Base-by-base conservation (phyloP, 116 monocot genomes). In the Trichopus zeylanicus region DNA sequence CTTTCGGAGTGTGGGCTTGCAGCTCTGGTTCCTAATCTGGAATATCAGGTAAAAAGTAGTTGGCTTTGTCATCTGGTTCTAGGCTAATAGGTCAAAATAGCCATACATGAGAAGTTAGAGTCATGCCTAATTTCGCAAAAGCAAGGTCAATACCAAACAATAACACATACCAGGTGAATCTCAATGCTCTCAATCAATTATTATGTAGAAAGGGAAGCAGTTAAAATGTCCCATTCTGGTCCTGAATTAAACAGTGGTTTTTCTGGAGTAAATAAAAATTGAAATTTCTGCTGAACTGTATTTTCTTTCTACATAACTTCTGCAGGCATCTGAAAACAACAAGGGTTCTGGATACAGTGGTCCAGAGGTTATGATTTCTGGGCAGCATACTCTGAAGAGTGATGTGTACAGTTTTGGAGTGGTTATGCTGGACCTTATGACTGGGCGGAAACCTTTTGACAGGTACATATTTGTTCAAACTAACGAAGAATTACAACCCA, bases 371-470 rank as follows among this genome's bases (percentile, higher is more conserved):
- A 61, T 78, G 24, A 81, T 95, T 81, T 68, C 77, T 7, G 95
- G 95, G 2, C 78, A 89, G 35, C 81, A 90, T 64, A 84, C 76
- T 52, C 30, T 87, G 60, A 95, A 90, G 65, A 95, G 95, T 32
- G 95, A 95, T 47, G 79, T 89, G 3, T 95, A 86, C 64, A 84
- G 81, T 60, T 95, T 95, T 77, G 89, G 95, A 32, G 83, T 87
- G 13, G 84, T 90, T 58, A 95, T 95, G 95, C 74, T 95, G 24
- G 95, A 95, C 57, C 81, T 95, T 26, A 61, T 95, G 56, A 89
- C 95, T 42, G 95, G 95, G 39, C 68, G 95, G 52, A 86, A 81
- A 35, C 84, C 95, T 31, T 89, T 95, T 67, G 94, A 95, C 64
- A 89, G 83, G 94, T 86, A 69, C 53, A 0, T 42, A 16, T 42